Conservation (phyloP, 1,284 basidiomycete genomes). For the Cerioporus squamosus region DNA sequence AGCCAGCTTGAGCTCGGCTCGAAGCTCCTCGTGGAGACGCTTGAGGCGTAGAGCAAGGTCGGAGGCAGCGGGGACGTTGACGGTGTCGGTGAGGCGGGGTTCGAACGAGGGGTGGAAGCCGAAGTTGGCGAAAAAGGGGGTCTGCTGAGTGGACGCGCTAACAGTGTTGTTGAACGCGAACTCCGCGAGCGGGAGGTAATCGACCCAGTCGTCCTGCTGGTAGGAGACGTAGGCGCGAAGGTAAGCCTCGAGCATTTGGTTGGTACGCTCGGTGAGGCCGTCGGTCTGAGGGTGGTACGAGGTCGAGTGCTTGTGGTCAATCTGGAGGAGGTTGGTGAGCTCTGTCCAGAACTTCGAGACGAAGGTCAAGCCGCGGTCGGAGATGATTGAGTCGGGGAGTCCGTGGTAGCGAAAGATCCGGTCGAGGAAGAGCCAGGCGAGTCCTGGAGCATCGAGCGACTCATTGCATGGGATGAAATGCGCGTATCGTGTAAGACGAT, state of each 20-base stretch:
- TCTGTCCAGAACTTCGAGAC: too few relatives aligned
- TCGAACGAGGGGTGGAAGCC: slow-evolving; percentile 30
- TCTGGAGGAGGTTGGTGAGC: too few relatives aligned
- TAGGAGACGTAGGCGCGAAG: slow-evolving; percentile 42
- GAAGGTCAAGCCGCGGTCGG: too few relatives aligned
- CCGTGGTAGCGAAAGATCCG: too few relatives aligned
- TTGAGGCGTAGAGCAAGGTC: slow-evolving; percentile 22
- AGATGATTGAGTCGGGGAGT: too few relatives aligned
- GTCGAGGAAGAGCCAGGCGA: slow-evolving; percentile 23
- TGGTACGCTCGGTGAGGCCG: too few relatives aligned
- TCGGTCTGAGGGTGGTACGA: too few relatives aligned
- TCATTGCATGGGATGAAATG: slow-evolving; percentile 24
- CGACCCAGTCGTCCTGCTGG: slow-evolving; percentile 49
- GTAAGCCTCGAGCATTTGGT: slow-evolving; percentile 6
- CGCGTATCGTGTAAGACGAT: slow-evolving; percentile 5
- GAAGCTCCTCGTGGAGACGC: slow-evolving; percentile 32
- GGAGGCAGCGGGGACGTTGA: slow-evolving; percentile 10
- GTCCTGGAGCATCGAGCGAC: slow-evolving; percentile 33
- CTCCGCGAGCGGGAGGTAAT: slow-evolving; percentile 46
- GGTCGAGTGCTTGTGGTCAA: too few relatives aligned
- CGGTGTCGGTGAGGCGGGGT: slow-evolving; percentile 25
- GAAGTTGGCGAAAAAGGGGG: too few relatives aligned
- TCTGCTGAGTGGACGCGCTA: slow-evolving; percentile 17
- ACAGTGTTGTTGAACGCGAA: slow-evolving; percentile 36
- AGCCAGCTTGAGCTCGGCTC: slow-evolving; percentile 30